Conservation (phyloP, 129 eudicot genomes). For the Lactuca saligna region DNA sequence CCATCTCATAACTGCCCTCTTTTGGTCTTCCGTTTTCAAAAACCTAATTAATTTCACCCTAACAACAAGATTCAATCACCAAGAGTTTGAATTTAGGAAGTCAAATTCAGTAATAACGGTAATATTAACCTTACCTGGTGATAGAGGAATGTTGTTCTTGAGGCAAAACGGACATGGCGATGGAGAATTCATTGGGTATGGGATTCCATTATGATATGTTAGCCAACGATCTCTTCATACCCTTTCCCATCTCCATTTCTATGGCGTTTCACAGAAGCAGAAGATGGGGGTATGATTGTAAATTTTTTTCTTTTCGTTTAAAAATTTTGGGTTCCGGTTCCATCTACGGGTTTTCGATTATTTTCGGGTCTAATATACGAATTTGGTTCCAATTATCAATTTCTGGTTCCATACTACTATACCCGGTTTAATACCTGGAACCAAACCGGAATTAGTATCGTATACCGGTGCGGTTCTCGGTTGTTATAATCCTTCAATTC, state of each 20-base stretch:
- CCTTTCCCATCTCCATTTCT: slow-evolving; percentile 45
- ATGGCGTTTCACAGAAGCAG: neutral
- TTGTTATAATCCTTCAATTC: too few relatives aligned
- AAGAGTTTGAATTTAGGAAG: neutral
- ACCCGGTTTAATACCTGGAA: too few relatives aligned
- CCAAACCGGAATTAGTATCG: too few relatives aligned
- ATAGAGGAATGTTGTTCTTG: slow-evolving; percentile 51
- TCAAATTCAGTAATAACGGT: neutral
- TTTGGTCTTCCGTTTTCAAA: slow-evolving; percentile 69
- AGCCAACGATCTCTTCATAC: slow-evolving; percentile 69
- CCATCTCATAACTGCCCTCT: slow-evolving; percentile 84
- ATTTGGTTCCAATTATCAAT: too few relatives aligned
- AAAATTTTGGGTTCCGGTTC: too few relatives aligned
- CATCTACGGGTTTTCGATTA: too few relatives aligned
- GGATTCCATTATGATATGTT: slow-evolving; percentile 72
- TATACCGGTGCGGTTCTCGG: too few relatives aligned
- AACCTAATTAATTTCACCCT: slow-evolving; percentile 43
- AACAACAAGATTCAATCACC: neutral
- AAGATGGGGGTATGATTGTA: neutral
- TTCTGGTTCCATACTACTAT: too few relatives aligned
- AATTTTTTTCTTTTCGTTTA: too few relatives aligned
- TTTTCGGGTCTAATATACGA: too few relatives aligned
- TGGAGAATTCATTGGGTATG: slow-evolving; percentile 47
- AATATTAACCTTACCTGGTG: slow-evolving; percentile 43
- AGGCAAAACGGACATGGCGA: slow-evolving; percentile 64